Evolutionary conservation across 805 yeast genomes (phyloP).

Genomic region (Brettanomyces bruxellensis): DNA sequence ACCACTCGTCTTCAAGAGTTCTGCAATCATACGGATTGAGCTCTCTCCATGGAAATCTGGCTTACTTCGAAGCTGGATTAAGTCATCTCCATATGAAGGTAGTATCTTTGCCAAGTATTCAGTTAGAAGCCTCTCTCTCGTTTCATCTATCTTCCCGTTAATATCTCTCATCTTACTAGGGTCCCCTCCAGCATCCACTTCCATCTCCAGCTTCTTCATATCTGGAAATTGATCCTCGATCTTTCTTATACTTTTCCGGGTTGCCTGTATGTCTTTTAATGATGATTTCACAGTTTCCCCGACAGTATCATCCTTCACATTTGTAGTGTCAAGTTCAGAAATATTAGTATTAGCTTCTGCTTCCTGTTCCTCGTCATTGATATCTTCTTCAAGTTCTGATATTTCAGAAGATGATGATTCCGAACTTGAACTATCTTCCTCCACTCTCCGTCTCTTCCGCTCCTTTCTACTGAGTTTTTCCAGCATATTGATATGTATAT

Average conservation of each 20-base stretch:
- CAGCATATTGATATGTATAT: not conserved
- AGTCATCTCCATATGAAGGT: constrained; percentile 47
- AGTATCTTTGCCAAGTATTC: constrained; percentile 49
- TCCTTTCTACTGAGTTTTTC: constrained; percentile 35
- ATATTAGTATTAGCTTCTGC: not conserved
- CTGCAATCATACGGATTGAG: constrained; percentile 49
- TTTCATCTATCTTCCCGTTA: constrained; percentile 20
- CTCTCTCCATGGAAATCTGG: constrained; percentile 51
- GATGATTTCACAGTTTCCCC: not conserved
- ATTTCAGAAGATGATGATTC: constrained; percentile 28
- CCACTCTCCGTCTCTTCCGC: constrained; percentile 74
- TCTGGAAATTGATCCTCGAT: constrained; percentile 3
- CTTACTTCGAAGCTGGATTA: constrained; percentile 48
- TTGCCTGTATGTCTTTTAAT: not conserved
- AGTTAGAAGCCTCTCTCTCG: constrained; percentile 33
- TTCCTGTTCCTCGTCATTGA: constrained; percentile 12
- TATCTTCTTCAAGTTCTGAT: constrained; percentile 19
- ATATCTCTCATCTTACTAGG: constrained; percentile 9
- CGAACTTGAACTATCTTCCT: constrained; percentile 51
- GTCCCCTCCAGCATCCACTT: constrained; percentile 1
- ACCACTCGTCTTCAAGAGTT: constrained; percentile 47
- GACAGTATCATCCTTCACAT: not conserved
- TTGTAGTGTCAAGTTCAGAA: not conserved
- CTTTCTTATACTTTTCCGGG: not conserved
- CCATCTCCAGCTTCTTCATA: constrained; percentile 2